Conservation (phyloP, 2,329 filamentous ascomycete species). For the Cyphellophora europaea region DNA sequence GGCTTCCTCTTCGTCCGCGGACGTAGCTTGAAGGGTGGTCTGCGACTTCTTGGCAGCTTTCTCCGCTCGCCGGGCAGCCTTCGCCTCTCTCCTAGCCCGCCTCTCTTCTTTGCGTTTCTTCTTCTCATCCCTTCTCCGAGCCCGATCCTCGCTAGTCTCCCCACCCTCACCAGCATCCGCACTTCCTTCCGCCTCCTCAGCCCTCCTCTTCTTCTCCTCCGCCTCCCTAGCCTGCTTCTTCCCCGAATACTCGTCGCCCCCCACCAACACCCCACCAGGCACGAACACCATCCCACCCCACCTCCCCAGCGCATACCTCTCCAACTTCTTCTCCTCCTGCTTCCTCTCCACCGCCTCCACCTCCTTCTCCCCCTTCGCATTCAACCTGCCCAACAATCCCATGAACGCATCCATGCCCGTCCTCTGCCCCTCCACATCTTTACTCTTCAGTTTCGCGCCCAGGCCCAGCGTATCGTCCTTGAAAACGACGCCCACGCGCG, state of each 20-base stretch:
- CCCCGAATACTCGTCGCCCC: slow-evolving; percentile 32
- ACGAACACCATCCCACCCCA: slow-evolving; percentile 82
- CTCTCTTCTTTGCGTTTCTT: slow-evolving; percentile 22
- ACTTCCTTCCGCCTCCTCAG: slow-evolving; percentile 17
- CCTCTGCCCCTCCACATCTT: slow-evolving; percentile 56
- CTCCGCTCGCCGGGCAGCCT: slow-evolving; percentile 21
- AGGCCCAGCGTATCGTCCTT: slow-evolving; percentile 90
- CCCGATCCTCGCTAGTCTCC: slow-evolving; percentile 10
- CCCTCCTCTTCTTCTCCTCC: slow-evolving; percentile 49
- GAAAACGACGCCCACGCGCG: slow-evolving; percentile 29
- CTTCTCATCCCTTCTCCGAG: slow-evolving; percentile 20
- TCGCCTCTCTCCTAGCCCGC: slow-evolving; percentile 21
- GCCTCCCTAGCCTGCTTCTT: slow-evolving; percentile 30
- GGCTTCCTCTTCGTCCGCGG: slow-evolving; percentile 1
- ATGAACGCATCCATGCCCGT: slow-evolving; percentile 84
- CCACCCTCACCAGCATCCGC: slow-evolving; percentile 5
- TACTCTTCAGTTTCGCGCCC: slow-evolving; percentile 62
- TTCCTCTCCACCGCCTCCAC: slow-evolving; percentile 61
- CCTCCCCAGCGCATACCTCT: slow-evolving; percentile 63
- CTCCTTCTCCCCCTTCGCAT: slow-evolving; percentile 71
- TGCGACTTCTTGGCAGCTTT: slow-evolving; percentile 13
- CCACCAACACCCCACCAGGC: slow-evolving; percentile 64
- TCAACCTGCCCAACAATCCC: slow-evolving; percentile 75
- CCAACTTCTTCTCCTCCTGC: slow-evolving; percentile 61
- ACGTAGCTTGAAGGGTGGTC: not conserved